Conservation (phyloP, 305 asterid species). For the Petunia hybrid region DNA sequence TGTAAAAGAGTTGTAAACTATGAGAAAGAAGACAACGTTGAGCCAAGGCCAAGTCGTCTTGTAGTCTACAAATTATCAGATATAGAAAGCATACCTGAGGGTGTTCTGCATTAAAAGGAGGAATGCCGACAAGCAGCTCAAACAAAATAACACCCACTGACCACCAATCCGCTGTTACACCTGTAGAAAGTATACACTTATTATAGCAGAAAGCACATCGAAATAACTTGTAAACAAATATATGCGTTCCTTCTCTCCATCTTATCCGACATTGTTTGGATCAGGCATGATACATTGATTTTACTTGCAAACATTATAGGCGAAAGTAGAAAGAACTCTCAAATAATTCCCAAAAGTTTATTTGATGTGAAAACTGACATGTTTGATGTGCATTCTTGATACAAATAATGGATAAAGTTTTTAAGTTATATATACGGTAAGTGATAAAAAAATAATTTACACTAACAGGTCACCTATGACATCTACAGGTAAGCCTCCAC, state of each 20-base stretch:
- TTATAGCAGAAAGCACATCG: constrained; percentile 18
- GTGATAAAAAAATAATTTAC: too few species aligned
- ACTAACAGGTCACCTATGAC: too few species aligned
- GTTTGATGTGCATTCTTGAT: neutral
- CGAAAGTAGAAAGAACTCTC: constrained; percentile 18
- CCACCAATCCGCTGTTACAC: constrained; percentile 99
- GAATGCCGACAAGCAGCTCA: constrained; percentile 92
- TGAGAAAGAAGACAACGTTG: neutral
- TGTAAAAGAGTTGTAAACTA: neutral
- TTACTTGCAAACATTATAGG: constrained; percentile 14
- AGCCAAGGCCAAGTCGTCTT: constrained; percentile 7
- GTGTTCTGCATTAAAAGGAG: constrained; percentile 95
- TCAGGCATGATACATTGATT: neutral
- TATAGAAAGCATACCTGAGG: constrained; percentile 69
- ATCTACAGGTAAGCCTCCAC: too few species aligned
- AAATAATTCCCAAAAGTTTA: constrained; percentile 13
- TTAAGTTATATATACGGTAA: too few species aligned
- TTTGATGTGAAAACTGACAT: neutral
- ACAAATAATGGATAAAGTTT: neutral
- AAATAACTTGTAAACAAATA: constrained; percentile 12
- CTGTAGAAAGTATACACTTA: constrained; percentile 49
- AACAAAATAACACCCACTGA: constrained; percentile 95
- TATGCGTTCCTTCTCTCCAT: constrained; percentile 6
- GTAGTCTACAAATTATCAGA: constrained; percentile 17
- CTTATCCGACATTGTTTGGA: neutral